A percentile compares a stretch with the other conserved stretches of the same genome.
phyloP scores from a whole-genome alignment of 495 filamentous ascomycete genomes.

The Hyaloscypha finlandica region DNA sequence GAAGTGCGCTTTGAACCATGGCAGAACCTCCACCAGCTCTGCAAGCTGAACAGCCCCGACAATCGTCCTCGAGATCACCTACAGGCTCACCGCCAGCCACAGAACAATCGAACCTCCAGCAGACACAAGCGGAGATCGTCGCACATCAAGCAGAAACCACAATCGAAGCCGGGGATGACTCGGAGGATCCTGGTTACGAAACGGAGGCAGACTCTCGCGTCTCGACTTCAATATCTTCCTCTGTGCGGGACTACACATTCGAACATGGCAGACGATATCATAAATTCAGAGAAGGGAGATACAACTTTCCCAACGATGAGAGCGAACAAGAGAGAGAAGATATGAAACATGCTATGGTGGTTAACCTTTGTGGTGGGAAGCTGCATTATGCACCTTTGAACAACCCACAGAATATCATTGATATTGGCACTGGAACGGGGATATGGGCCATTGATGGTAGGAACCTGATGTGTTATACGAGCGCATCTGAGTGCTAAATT shows the following conservation, averaged over 20 bases:
- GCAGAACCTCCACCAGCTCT: too few species aligned
- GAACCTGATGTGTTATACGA: neutral
- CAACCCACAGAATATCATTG: constrained; percentile 28
- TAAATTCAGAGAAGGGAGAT: constrained; percentile 52
- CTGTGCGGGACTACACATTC: constrained; percentile 28
- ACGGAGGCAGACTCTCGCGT: constrained; percentile 7
- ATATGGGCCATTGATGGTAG: constrained; percentile 41
- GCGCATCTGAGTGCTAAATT: neutral
- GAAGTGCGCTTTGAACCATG: too few species aligned
- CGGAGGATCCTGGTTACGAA: constrained; percentile 6
- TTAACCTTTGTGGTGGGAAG: constrained; percentile 37
- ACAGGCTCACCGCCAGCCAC: too few species aligned
- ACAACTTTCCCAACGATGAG: constrained; percentile 40
- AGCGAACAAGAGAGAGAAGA: constrained; percentile 32
- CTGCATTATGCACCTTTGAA: constrained; percentile 47
- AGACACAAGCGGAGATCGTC: neutral
- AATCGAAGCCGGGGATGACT: constrained; percentile 14
- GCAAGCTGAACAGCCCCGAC: too few species aligned
- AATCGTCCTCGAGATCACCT: too few species aligned
- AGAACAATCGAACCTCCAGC: too few species aligned
- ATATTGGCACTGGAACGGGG: constrained; percentile 32
- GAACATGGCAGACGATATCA: constrained; percentile 63
- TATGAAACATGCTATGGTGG: constrained; percentile 20
- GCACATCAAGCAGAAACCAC: constrained; percentile 18
- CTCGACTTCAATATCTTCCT: constrained; percentile 16